A percentile compares a stretch with the other conserved stretches of the same genome.
Evolutionary conservation across 768 basidiomycete genomes (phyloP).

Genomic region (Leccinum rimulosum): DNA sequence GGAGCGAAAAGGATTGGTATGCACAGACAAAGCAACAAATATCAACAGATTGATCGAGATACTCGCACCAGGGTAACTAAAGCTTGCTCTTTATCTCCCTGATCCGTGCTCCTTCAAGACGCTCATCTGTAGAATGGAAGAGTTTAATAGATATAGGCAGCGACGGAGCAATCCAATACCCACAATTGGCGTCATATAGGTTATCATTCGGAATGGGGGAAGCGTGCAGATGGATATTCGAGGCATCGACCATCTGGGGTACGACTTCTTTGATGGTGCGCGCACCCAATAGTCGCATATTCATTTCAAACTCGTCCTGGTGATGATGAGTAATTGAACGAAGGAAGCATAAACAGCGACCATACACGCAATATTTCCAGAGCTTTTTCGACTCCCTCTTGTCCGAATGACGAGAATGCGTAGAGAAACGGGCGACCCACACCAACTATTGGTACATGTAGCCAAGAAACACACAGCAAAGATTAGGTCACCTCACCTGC

Average conservation of each 20-base stretch:
- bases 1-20: not conserved
- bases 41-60: not conserved
- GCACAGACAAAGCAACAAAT: not conserved
- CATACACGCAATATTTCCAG: slow-evolving; percentile 73
- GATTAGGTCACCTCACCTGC: slow-evolving; percentile 47
- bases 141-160: not conserved
- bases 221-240: slow-evolving; percentile 62
- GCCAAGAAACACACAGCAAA: slow-evolving; percentile 1
- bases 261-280: slow-evolving; percentile 74
- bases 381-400: slow-evolving; percentile 82
- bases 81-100: slow-evolving; percentile 39
- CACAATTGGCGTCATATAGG: slow-evolving; percentile 82
- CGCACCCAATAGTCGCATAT: slow-evolving; percentile 89
- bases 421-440: slow-evolving; percentile 87
- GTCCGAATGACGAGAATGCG: slow-evolving; percentile 85
- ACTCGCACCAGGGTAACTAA: slow-evolving; percentile 17
- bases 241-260: slow-evolving; percentile 88
- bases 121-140: slow-evolving; percentile 38
- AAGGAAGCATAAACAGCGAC: not conserved
- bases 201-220: slow-evolving; percentile 68
- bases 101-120: slow-evolving; percentile 42
- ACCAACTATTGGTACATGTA: slow-evolving; percentile 50
- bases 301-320: slow-evolving; percentile 98
- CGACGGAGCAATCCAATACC: slow-evolving; percentile 30
- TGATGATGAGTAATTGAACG: not conserved